phyloP scores from a whole-genome alignment of 2,329 filamentous ascomycete genomes.

The Exophiala calicioides region DNA sequence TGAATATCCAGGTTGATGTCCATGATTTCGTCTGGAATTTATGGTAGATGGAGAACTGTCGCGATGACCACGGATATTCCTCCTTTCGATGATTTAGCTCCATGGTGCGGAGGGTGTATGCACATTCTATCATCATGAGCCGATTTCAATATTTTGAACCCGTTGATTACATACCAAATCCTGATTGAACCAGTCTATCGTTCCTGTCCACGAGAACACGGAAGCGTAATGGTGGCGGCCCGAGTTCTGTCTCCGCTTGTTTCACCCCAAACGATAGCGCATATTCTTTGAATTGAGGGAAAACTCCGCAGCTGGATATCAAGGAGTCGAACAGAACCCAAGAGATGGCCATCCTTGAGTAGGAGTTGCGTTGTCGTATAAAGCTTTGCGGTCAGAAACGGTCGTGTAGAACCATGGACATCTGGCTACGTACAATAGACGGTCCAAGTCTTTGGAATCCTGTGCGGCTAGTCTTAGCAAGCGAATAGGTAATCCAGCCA shows the following conservation, averaged over 20 bases:
- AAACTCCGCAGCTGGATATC: background rate
- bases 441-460: too few relatives aligned
- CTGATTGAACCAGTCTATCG: background rate
- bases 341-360: background rate
- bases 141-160: background rate
- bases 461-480: too few relatives aligned
- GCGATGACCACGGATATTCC: conserved; percentile 25
- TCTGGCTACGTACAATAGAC: too few relatives aligned
- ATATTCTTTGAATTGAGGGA: background rate
- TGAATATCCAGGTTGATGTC: conserved; percentile 24
- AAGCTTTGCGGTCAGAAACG: too few relatives aligned
- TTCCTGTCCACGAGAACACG: background rate
- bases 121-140: background rate
- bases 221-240: conserved; percentile 5
- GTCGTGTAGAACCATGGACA: too few relatives aligned
- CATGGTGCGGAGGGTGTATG: conserved; percentile 23
- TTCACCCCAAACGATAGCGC: background rate
- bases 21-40: conserved; percentile 5
- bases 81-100: conserved; percentile 21
- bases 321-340: background rate
- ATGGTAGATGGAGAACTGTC: conserved; percentile 29
- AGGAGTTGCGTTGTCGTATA: background rate
- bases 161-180: background rate
- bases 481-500: too few relatives aligned
- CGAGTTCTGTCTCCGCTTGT: background rate